Evolutionary conservation across 1,284 basidiomycete species (phyloP).

Genomic region (Leccinum colubrinum): DNA sequence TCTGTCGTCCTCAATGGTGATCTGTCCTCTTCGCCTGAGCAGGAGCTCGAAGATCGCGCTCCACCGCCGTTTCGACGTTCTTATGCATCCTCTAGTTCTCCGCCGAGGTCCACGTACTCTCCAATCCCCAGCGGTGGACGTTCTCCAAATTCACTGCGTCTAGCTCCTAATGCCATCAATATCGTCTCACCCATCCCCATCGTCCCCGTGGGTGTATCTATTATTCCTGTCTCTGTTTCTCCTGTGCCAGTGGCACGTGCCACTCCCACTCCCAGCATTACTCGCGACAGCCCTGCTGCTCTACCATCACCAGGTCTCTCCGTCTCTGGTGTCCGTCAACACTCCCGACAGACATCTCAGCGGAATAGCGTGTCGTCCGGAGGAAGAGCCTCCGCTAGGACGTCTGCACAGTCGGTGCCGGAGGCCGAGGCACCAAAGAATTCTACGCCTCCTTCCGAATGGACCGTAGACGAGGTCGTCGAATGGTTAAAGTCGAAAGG

Average conservation of each 20-base stretch:
- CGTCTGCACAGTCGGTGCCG: conserved; percentile 7
- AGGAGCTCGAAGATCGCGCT: conserved; percentile 39
- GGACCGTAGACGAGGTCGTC: conserved; percentile 88
- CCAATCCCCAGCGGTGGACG: conserved; percentile 15
- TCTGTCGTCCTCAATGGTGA: too few relatives aligned
- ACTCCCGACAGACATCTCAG: conserved; percentile 33
- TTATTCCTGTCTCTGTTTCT: conserved; percentile 17
- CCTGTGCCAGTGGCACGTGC: conserved; percentile 14
- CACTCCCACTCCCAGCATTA: conserved; percentile 17
- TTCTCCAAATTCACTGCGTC: conserved; percentile 17
- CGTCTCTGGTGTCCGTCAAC: conserved; percentile 23
- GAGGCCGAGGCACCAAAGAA: conserved; percentile 20
- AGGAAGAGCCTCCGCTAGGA: conserved; percentile 6
- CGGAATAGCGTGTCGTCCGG: conserved; percentile 33
- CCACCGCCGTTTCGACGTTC: conserved; percentile 42
- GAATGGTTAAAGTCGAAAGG: conserved; percentile 86
- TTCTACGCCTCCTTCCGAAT: conserved; percentile 59
- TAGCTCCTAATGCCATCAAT: conserved; percentile 15
- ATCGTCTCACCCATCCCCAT: conserved; percentile 27
- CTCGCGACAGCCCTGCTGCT: conserved; percentile 20
- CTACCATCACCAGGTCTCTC: conserved; percentile 43
- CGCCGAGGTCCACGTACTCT: conserved; percentile 26
- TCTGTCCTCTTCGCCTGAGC: conserved; percentile 33
- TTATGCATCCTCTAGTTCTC: conserved; percentile 34
- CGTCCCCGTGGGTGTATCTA: conserved; percentile 13